Evolutionary conservation across 129 eudicot species (phyloP).

Genomic region (Centrapalus pauciflorus): DNA sequence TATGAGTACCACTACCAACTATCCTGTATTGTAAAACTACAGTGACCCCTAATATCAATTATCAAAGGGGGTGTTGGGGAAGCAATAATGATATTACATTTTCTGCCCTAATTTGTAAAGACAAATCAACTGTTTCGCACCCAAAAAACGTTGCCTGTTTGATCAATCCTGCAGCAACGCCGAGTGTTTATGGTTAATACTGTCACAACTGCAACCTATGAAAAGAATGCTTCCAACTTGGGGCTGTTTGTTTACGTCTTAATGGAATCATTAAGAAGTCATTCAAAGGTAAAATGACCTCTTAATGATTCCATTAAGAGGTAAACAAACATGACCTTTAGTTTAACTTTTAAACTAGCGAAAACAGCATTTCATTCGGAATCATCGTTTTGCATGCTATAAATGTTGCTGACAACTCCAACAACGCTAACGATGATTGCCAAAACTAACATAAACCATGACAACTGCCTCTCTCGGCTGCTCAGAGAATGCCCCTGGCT

Average conservation of each 20-base stretch:
- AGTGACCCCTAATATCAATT: conserved; percentile 21
- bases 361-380: conserved; percentile 30
- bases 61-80: background rate
- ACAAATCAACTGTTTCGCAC: background rate
- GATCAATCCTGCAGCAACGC: conserved; percentile 5
- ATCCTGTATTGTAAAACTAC: conserved; percentile 15
- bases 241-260: too few relatives aligned
- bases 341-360: background rate
- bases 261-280: too few relatives aligned
- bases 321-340: too few relatives aligned
- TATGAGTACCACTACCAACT: conserved; percentile 2
- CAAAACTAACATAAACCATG: conserved; percentile 62
- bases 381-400: conserved; percentile 44
- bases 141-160: background rate
- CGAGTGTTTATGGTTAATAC: background rate
- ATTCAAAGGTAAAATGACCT: too few relatives aligned
- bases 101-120: conserved; percentile 1
- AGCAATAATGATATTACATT: background rate
- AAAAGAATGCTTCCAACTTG: conserved; percentile 11
- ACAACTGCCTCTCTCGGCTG: conserved; percentile 43
- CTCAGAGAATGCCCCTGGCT: conserved; percentile 51
- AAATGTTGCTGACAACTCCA: conserved; percentile 72
- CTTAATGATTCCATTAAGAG: too few relatives aligned
- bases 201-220: conserved; percentile 13
- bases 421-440: conserved; percentile 62